Base-by-base conservation (phyloP, 2,329 filamentous ascomycete species). In the Fusarium mundagurra region DNA sequence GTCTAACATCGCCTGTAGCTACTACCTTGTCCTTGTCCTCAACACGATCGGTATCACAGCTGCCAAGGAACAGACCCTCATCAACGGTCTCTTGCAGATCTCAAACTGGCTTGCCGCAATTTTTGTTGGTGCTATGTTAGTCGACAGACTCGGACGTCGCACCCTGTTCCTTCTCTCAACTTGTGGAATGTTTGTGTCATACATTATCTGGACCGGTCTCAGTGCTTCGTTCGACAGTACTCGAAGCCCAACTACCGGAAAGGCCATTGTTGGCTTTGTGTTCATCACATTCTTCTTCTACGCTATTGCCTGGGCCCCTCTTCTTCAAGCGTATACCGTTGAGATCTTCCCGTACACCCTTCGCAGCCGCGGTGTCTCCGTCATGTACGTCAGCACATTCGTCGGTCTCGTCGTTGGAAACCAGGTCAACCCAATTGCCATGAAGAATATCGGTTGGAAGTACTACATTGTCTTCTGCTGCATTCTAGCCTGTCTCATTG, bases 201-300 rank as follows among this genome's bases (percentile, higher is more conserved):
- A 82, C 22, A 64, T 80, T 20, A 83, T 82, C 41, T 80, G 77
- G 62, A 77, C 80, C 2, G 81, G 78, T 1, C 81, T 84, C 6
- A 76, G 57, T 17, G 60, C 74, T 17, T 68, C 67, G 3, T 76
- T 77, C 31, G 66, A 67, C 5, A n/a, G 69, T 3, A 78, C 74
- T 5, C 69, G 69, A 1, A 69, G 75, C 6, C 67, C 75, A 5
- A 67, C 69, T 20, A 77, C 77, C 10, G 80, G 78, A 11, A 64
- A 65, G 9, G 76, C 75, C 1, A 82, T 84, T 2, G 78, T 85
- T 12, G 78, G 79, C 1, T 83, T 83, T 38, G 76, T 86, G 2
- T 85, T 85, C 50, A 80, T 84, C n/a, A 84, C 81, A 24, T 84
- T 81, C 47, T 80, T 80, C 61, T 80, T 80, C 62, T 84, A 83